A percentile compares a stretch with the other conserved stretches of the same genome.
Evolutionary conservation across 352 stramenopile genomes (phyloP).

Genomic region (Globisporangium barbulae): DNA sequence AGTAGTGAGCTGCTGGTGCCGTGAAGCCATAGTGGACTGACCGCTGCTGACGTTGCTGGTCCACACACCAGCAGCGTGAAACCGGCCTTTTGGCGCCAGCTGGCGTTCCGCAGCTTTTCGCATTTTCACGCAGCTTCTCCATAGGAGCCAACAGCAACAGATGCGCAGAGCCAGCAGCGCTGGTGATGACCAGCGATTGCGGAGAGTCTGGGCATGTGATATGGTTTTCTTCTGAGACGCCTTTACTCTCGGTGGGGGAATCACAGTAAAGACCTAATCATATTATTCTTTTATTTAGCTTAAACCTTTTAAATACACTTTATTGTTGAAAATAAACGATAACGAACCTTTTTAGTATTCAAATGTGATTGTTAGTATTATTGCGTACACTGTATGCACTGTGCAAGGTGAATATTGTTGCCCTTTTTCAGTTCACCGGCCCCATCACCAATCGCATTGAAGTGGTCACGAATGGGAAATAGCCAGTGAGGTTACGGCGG

Average conservation of each 20-base stretch:
- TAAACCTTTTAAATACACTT: neutral
- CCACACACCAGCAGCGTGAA: neutral
- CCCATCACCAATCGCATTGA: too few relatives aligned
- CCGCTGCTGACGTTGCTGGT: neutral
- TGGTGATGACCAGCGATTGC: neutral
- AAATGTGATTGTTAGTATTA: too few relatives aligned
- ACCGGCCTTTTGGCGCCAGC: neutral
- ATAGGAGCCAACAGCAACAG: neutral
- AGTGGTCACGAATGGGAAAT: too few relatives aligned
- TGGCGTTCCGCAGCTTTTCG: neutral
- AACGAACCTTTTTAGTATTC: too few relatives aligned
- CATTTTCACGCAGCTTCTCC: neutral
- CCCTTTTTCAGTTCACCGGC: too few relatives aligned
- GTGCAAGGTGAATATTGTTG: too few relatives aligned
- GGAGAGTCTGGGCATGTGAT: neutral
- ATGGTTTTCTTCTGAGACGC: neutral
- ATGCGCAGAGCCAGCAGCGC: neutral
- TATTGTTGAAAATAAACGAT: too few relatives aligned
- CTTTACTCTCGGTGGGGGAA: constrained; percentile 3
- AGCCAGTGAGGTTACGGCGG: too few relatives aligned
- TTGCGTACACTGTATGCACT: too few relatives aligned
- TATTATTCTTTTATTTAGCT: too few relatives aligned
- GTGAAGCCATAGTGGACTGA: neutral
- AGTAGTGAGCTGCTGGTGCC: neutral
- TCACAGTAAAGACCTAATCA: neutral